Evolutionary conservation across 2,329 filamentous ascomycete genomes (phyloP), one percentile per base, ranked within the genome.

Genomic region (Ophiostoma montium): DNA sequence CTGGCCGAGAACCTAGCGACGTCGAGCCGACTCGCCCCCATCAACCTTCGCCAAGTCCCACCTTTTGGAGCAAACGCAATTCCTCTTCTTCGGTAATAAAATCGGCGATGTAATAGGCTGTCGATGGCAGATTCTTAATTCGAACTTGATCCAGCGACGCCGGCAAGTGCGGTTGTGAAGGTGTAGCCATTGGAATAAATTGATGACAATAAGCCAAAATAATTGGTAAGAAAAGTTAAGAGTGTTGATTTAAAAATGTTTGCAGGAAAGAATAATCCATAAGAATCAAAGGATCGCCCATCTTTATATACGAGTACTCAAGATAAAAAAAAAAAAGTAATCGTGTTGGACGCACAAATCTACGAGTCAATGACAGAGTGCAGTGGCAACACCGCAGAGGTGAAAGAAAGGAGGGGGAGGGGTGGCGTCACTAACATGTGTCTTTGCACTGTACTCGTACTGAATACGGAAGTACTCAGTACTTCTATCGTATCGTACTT

Each of bases 51-150:
- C 23, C 23, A 27, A 18, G 52, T 38, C 59, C 39, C 27, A 84
- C 85, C 71, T 86, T 92, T 48, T 78, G 67, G 44, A 94, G 67
- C 8, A 95, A 75, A 8, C 67, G 60, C 31, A 68, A 62, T 66
- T 95, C 87, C 64, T 95, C 88, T 41, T 82, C 76, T 49, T 70
- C 64, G 5, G 75, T 82, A 62, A 96, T 83, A 67, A 95, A 95
- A 62, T 89, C 71, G 8, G 87, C 74, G 50, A 95, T 82, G 66
- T 96, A 95, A 68, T 82, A 95, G 48, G 86, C 84, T 32, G 74
- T 67, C 1, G 72, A 62, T 5, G 84, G 83, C 2, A 88, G 69
- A 31, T 58, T 58, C 8, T 63, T 54, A 52, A 89, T 73, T 55
- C 65, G 69, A 48, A 64, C 68, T 33, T 70, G 61, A 44, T 78